phyloP scores from a whole-genome alignment of 2,329 filamentous ascomycete genomes.

The Alternaria metachromatica region DNA sequence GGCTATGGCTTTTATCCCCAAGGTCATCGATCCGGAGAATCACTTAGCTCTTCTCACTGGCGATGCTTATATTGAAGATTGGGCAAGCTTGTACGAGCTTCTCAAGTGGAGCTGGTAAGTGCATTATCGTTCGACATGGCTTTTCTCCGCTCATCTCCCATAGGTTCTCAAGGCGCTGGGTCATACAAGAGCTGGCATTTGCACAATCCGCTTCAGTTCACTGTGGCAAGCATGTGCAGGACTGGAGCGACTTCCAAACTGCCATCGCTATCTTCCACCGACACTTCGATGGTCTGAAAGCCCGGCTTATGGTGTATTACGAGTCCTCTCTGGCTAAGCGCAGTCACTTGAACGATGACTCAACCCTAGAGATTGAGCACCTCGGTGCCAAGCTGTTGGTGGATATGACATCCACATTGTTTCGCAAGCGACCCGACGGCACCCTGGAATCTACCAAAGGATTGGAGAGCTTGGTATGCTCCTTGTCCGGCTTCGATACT shows the following conservation, averaged over 20 bases:
- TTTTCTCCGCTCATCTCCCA: neutral
- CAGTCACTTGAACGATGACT: neutral
- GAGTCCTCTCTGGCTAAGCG: neutral
- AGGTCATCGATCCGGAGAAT: neutral
- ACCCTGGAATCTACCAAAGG: neutral
- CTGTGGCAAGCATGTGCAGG: neutral
- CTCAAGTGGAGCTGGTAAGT: neutral
- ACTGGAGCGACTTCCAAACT: neutral
- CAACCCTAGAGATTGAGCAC: neutral
- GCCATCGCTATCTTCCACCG: neutral
- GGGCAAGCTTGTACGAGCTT: neutral
- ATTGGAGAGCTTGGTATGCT: neutral
- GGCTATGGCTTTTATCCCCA: neutral
- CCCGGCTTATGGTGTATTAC: neutral
- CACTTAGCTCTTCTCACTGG: neutral
- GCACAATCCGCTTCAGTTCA: neutral
- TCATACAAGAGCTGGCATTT: neutral
- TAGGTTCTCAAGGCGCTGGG: neutral
- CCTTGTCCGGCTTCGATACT: neutral
- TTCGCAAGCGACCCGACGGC: neutral
- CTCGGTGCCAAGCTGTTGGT: neutral
- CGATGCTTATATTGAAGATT: neutral
- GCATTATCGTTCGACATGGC: no score
- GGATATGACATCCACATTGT: neutral
- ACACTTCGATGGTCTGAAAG: neutral